phyloP scores from a whole-genome alignment of 2,329 filamentous ascomycete species.

The Scolecobasidium constrictum region DNA sequence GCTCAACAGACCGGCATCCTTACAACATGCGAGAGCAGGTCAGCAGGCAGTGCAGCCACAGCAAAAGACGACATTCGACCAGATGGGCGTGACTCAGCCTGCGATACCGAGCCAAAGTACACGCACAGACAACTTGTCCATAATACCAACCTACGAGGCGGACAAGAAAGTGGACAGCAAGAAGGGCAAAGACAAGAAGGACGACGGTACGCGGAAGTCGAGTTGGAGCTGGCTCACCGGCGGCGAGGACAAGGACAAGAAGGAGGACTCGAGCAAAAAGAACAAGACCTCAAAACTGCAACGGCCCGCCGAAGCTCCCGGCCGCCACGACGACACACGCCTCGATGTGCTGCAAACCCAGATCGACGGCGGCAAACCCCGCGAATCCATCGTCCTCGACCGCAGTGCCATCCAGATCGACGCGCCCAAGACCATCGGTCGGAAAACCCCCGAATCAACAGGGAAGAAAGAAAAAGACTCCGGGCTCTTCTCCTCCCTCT shows the following conservation, averaged over 20 bases:
- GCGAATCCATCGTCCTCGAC: constrained; percentile 77
- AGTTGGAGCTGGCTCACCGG: constrained; percentile 69
- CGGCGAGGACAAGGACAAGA: constrained; percentile 62
- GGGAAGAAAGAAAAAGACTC: constrained; percentile 78
- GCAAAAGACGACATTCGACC: constrained; percentile 41
- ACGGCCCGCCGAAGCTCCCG: constrained; percentile 54
- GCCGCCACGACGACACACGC: constrained; percentile 65
- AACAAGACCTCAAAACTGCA: constrained; percentile 47
- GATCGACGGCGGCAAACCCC: constrained; percentile 56
- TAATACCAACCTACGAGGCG: constrained; percentile 66
- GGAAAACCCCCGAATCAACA: constrained; percentile 53
- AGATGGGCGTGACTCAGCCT: constrained; percentile 56
- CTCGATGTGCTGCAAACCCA: constrained; percentile 81
- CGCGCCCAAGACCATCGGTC: constrained; percentile 68
- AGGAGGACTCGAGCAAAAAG: constrained; percentile 32
- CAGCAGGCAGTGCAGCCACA: constrained; percentile 29
- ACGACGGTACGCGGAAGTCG: constrained; percentile 59
- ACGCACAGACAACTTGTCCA: constrained; percentile 66
- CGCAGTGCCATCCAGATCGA: constrained; percentile 65
- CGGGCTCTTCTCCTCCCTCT: constrained; percentile 85
- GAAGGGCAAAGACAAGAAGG: constrained; percentile 57
- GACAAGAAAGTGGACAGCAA: constrained; percentile 63
- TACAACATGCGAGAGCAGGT: constrained; percentile 24
- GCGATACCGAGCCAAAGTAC: constrained; percentile 57
- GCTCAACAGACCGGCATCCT: constrained; percentile 8